Evolutionary conservation across 139 green algal genomes (phyloP).

Genomic region (Auxenochlorella pyrenoidosa): DNA sequence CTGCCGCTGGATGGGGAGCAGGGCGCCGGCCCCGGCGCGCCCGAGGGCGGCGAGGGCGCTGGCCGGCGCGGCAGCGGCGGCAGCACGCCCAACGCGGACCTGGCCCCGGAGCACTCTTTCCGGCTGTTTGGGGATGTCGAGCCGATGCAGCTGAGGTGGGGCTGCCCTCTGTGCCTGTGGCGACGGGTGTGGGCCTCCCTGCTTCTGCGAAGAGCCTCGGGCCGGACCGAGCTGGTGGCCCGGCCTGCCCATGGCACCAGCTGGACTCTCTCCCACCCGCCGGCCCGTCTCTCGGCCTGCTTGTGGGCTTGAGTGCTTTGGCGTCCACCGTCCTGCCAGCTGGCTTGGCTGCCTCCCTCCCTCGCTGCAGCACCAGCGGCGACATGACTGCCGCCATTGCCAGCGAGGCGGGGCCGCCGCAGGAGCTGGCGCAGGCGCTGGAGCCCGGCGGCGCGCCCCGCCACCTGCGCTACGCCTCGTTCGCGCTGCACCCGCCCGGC

Average conservation of each 20-base stretch:
- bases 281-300: too few species aligned
- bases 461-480: too few species aligned
- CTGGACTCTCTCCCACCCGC: too few species aligned
- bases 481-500: too few species aligned
- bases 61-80: neutral
- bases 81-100: neutral
- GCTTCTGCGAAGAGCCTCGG: neutral
- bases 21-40: neutral
- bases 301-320: too few species aligned
- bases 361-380: neutral
- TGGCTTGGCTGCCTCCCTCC: neutral
- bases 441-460: neutral
- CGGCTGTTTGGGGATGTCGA: slow-evolving; percentile 22
- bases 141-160: neutral
- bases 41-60: neutral
- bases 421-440: neutral
- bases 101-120: neutral
- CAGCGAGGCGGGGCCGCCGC: neutral
- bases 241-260: too few species aligned
- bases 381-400: neutral
- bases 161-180: too few species aligned
- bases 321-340: too few species aligned
- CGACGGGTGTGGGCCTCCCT: too few species aligned
- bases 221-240: too few species aligned
- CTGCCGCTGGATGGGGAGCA: neutral